Evolutionary conservation across 345 rosid species (phyloP).

Genomic region (Gossypium stocksii): DNA sequence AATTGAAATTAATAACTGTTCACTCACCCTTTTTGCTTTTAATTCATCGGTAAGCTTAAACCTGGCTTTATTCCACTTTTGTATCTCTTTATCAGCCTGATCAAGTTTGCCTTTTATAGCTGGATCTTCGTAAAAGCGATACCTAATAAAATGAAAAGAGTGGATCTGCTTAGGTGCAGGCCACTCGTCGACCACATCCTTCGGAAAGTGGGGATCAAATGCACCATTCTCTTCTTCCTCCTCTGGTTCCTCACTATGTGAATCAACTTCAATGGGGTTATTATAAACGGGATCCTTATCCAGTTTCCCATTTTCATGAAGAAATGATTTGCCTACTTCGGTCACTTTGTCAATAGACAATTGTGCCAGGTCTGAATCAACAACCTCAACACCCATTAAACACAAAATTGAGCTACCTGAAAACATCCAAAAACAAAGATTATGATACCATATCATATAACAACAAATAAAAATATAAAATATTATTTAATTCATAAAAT

Average conservation of each 20-base stretch:
- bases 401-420: slow-evolving; percentile 21
- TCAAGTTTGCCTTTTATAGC: slow-evolving; percentile 62
- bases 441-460: background rate
- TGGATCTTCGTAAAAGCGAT: slow-evolving; percentile 53
- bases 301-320: slow-evolving; percentile 44
- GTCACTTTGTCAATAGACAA: slow-evolving; percentile 42
- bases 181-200: slow-evolving; percentile 80
- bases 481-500: background rate
- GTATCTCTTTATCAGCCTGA: slow-evolving; percentile 55
- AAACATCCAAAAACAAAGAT: slow-evolving; percentile 12
- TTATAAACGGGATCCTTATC: slow-evolving; percentile 34
- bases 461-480: background rate
- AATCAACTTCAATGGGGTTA: slow-evolving; percentile 52
- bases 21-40: slow-evolving; percentile 60
- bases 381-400: slow-evolving; percentile 79
- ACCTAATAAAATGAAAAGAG: slow-evolving; percentile 54
- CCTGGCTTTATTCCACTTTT: slow-evolving; percentile 42
- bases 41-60: slow-evolving; percentile 36
- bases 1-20: background rate
- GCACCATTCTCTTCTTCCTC: slow-evolving; percentile 40
- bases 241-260: slow-evolving; percentile 48
- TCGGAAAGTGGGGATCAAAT: slow-evolving; percentile 40
- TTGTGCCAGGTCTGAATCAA: slow-evolving; percentile 62
- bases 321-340: slow-evolving; percentile 32
- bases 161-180: slow-evolving; percentile 65